Conservation (phyloP, 164 flowering plant genomes). For the Pachysandra terminalis region DNA sequence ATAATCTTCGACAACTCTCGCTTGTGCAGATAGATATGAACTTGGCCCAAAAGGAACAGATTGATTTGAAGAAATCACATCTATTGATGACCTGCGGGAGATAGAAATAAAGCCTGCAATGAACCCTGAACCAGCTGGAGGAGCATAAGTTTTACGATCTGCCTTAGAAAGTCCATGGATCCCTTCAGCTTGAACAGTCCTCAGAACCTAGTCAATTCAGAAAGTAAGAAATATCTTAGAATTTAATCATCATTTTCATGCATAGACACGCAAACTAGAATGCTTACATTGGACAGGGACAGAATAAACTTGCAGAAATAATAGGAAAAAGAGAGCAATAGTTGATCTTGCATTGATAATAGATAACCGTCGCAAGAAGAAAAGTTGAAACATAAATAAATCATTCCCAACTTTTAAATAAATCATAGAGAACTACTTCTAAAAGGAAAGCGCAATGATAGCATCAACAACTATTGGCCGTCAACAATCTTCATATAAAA, state of each 20-base stretch:
- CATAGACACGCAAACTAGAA: background rate
- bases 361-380: too few species aligned
- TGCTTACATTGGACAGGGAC: background rate
- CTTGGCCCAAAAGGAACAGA: conserved; percentile 77
- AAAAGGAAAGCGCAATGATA: too few species aligned
- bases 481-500: too few species aligned
- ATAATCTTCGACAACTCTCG: conserved; percentile 81
- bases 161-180: conserved; percentile 77
- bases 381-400: too few species aligned
- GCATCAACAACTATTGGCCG: too few species aligned
- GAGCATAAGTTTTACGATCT: conserved; percentile 70
- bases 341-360: too few species aligned
- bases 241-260: conserved; percentile 5
- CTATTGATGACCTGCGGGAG: conserved; percentile 56
- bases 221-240: background rate
- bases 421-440: too few species aligned
- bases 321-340: too few species aligned
- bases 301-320: too few species aligned
- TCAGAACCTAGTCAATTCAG: conserved; percentile 48
- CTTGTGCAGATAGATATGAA: conserved; percentile 86
- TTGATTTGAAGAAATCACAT: conserved; percentile 40
- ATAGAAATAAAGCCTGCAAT: conserved; percentile 74
- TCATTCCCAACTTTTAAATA: too few species aligned
- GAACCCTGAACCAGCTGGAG: conserved; percentile 95
- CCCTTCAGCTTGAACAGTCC: conserved; percentile 95